These are phyloP conservation scores for Paramecium octaurelia DNA, from an alignment of 73 alveolate species.

Conservation along the genomic window DNA sequence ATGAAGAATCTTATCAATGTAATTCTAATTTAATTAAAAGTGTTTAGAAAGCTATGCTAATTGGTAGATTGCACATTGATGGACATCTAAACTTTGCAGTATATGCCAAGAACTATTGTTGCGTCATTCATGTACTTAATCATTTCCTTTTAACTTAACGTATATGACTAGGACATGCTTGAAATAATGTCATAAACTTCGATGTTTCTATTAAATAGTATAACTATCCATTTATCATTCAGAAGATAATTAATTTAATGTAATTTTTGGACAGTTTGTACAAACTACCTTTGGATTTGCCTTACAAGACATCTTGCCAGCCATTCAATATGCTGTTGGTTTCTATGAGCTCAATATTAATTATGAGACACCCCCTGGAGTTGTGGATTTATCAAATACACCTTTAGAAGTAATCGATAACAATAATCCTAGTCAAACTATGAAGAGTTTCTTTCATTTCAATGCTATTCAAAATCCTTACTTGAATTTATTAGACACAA, in stretches of 20 bases:
- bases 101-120: constrained; percentile 32
- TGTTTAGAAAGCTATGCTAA: not conserved
- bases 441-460: constrained; percentile 57
- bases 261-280: constrained; percentile 38
- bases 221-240: not conserved
- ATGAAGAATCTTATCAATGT: constrained; percentile 50
- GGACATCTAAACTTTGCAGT: constrained; percentile 9
- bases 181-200: constrained; percentile 25
- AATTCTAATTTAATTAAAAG: not conserved
- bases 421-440: constrained; percentile 21
- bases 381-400: not conserved
- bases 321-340: constrained; percentile 42
- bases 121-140: constrained; percentile 6
- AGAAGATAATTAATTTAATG: constrained; percentile 17
- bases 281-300: constrained; percentile 43
- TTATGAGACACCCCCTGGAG: constrained; percentile 59
- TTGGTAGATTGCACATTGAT: constrained; percentile 14
- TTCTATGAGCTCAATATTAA: constrained; percentile 41
- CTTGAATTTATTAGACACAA: not conserved
- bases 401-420: constrained; percentile 37
- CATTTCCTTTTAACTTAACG: not conserved
- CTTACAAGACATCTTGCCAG: constrained; percentile 45
- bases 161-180: not conserved
- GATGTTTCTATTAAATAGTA: constrained; percentile 25
- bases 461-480: constrained; percentile 31